A percentile compares a stretch with the other conserved stretches of the same genome.
Conservation (phyloP, 73 alveolate genomes). For the Effrenium voratum region DNA sequence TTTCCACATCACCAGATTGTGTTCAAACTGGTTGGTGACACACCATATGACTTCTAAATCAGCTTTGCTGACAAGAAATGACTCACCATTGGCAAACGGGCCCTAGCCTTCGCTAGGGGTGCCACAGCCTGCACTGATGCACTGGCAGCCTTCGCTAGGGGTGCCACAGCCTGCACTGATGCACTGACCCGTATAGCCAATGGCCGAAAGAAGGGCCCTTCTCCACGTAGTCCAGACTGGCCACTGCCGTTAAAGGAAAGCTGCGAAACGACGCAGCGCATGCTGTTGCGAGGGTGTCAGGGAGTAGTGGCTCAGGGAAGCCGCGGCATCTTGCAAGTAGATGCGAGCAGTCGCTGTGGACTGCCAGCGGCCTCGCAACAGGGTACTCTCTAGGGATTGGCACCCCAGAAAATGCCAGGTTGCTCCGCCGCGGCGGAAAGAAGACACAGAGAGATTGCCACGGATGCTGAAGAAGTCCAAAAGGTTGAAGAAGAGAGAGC, state of each 20-base stretch:
- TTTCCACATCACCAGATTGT: background rate
- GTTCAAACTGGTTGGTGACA: background rate
- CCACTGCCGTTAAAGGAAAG: background rate
- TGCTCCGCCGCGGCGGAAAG: slow-evolving; percentile 51
- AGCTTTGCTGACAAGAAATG: background rate
- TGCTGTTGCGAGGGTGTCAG: background rate
- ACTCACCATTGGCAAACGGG: too few relatives aligned
- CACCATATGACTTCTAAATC: background rate
- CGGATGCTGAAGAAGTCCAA: background rate
- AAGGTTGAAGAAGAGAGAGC: background rate
- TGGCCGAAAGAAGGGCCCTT: too few relatives aligned
- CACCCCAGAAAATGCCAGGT: background rate
- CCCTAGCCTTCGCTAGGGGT: too few relatives aligned
- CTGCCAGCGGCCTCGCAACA: slow-evolving; percentile 18
- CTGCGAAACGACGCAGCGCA: background rate
- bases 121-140: too few relatives aligned
- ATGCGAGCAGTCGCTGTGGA: slow-evolving; percentile 38
- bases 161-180: too few relatives aligned
- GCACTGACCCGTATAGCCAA: too few relatives aligned
- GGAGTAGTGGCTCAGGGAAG: background rate
- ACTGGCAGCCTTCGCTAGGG: too few relatives aligned
- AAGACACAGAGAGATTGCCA: background rate
- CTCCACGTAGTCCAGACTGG: slow-evolving; percentile 23
- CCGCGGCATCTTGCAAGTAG: slow-evolving; percentile 27
- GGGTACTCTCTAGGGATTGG: background rate